phyloP scores from a whole-genome alignment of 1,139 yeast genomes.

The Geotrichum bryndzae region DNA sequence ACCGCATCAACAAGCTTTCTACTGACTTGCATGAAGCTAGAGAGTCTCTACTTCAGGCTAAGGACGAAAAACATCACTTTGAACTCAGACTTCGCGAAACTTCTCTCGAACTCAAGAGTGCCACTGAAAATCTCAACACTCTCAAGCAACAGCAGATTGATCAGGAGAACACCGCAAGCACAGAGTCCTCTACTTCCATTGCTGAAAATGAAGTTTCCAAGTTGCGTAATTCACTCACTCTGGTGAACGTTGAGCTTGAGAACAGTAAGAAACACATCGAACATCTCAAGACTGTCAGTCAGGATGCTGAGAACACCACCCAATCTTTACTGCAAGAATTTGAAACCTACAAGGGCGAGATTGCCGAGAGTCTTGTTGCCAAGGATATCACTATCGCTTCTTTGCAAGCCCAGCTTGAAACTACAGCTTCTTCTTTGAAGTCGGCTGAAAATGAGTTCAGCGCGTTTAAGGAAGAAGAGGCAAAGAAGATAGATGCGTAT shows the following conservation, averaged over 20 bases:
- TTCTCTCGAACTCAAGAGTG: slow-evolving; percentile 36
- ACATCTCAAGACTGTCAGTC: slow-evolving; percentile 47
- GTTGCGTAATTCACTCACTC: slow-evolving; percentile 39
- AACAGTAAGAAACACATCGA: slow-evolving; percentile 44
- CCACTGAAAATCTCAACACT: slow-evolving; percentile 36
- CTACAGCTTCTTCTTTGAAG: slow-evolving; percentile 31
- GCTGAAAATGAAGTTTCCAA: slow-evolving; percentile 30
- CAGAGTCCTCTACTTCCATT: slow-evolving; percentile 16
- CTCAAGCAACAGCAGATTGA: slow-evolving; percentile 24
- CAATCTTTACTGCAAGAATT: slow-evolving; percentile 40
- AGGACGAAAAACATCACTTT: slow-evolving; percentile 36
- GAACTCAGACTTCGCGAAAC: slow-evolving; percentile 33
- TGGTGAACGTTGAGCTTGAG: slow-evolving; percentile 43
- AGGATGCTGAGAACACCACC: slow-evolving; percentile 47
- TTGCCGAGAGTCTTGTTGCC: slow-evolving; percentile 38
- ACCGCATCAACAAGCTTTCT: slow-evolving; percentile 54
- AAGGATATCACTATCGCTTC: slow-evolving; percentile 40
- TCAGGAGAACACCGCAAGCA: background rate
- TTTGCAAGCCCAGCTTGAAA: slow-evolving; percentile 36
- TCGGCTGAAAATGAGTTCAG: slow-evolving; percentile 21
- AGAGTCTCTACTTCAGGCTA: slow-evolving; percentile 42
- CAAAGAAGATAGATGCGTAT: slow-evolving; percentile 25
- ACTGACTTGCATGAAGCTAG: slow-evolving; percentile 43
- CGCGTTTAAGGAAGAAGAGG: slow-evolving; percentile 23
- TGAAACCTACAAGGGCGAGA: slow-evolving; percentile 40